Percentiles rank a stretch among this genome's conserved stretches.
Conservation (phyloP, 306 rosid genomes). For the Acmispon strigosus region DNA sequence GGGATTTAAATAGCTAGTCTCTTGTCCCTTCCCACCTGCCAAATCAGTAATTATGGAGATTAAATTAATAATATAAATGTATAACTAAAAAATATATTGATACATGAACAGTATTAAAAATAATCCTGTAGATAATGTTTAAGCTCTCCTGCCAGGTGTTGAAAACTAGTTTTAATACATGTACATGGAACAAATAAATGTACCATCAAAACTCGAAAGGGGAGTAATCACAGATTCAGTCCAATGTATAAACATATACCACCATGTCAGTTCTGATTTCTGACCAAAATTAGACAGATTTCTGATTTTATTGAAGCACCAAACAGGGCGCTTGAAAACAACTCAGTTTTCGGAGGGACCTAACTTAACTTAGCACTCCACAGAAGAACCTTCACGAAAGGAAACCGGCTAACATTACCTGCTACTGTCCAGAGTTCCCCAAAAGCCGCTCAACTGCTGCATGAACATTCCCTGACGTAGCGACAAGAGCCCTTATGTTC, state of each 20-base stretch:
- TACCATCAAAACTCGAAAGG: slow-evolving; percentile 9
- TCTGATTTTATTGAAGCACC: slow-evolving; percentile 31
- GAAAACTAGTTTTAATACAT: slow-evolving; percentile 17
- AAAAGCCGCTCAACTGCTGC: slow-evolving; percentile 84
- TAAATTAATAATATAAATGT: background rate
- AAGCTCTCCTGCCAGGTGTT: background rate
- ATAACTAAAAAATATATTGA: background rate
- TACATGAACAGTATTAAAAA: background rate
- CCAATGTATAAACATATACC: slow-evolving; percentile 28
- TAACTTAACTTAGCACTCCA: slow-evolving; percentile 28
- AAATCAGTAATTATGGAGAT: slow-evolving; percentile 31
- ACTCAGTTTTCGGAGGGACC: slow-evolving; percentile 16
- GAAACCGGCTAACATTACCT: slow-evolving; percentile 25
- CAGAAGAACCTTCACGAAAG: slow-evolving; percentile 11
- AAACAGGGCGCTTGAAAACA: slow-evolving; percentile 24
- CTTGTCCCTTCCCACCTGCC: slow-evolving; percentile 36
- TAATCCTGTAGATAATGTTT: background rate
- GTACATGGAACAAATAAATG: slow-evolving; percentile 30
- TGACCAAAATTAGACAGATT: slow-evolving; percentile 36
- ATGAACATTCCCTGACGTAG: slow-evolving; percentile 78
- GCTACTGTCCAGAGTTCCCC: slow-evolving; percentile 69
- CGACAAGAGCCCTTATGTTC: slow-evolving; percentile 74
- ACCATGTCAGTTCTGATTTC: slow-evolving; percentile 28
- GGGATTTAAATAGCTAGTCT: slow-evolving; percentile 26
- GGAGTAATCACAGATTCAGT: slow-evolving; percentile 14